Percentiles rank a stretch among this genome's conserved stretches.
These are phyloP conservation scores for Hydnum rufescens DNA, from an alignment of 768 basidiomycete genomes.

Conservation along the genomic window DNA sequence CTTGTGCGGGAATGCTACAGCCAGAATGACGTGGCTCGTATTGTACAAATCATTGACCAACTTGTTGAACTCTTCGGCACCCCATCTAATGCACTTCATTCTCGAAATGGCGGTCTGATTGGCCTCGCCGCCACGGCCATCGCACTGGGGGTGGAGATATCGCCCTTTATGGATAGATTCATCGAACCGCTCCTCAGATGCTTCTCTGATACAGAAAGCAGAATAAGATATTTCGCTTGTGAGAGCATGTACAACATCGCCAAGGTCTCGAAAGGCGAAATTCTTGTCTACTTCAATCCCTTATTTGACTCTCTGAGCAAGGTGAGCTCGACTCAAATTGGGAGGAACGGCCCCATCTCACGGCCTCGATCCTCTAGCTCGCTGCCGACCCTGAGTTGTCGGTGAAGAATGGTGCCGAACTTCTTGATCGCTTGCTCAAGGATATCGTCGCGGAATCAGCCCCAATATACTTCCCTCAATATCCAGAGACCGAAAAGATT, in stretches of 20 bases:
- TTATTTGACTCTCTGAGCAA: slow-evolving; percentile 96
- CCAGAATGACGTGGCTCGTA: slow-evolving; percentile 61
- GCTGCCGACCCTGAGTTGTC: slow-evolving; percentile 89
- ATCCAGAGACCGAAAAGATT: slow-evolving; percentile 56
- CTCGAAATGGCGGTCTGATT: slow-evolving; percentile 87
- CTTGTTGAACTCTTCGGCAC: slow-evolving; percentile 87
- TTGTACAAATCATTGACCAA: slow-evolving; percentile 79
- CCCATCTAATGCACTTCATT: slow-evolving; percentile 60
- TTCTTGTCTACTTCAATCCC: slow-evolving; percentile 92
- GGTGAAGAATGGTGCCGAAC: slow-evolving; percentile 95
- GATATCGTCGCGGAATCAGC: slow-evolving; percentile 96
- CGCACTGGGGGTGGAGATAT: slow-evolving; percentile 80
- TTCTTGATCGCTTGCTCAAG: slow-evolving; percentile 90
- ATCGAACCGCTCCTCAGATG: slow-evolving; percentile 74
- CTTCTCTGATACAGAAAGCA: slow-evolving; percentile 84
- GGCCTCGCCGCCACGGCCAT: slow-evolving; percentile 96
- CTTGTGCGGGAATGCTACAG: slow-evolving; percentile 65
- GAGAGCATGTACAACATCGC: slow-evolving; percentile 98
- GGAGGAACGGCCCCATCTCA: background rate
- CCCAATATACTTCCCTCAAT: slow-evolving; percentile 79
- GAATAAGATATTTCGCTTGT: slow-evolving; percentile 92
- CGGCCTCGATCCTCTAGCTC: slow-evolving; percentile 32
- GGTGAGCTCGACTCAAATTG: slow-evolving; percentile 23
- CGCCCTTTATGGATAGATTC: slow-evolving; percentile 88
- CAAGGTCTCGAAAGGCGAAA: slow-evolving; percentile 92